Percentiles rank a stretch among this genome's conserved stretches.
Conservation (phyloP, 345 rosid genomes). For the Psidium guajava region DNA sequence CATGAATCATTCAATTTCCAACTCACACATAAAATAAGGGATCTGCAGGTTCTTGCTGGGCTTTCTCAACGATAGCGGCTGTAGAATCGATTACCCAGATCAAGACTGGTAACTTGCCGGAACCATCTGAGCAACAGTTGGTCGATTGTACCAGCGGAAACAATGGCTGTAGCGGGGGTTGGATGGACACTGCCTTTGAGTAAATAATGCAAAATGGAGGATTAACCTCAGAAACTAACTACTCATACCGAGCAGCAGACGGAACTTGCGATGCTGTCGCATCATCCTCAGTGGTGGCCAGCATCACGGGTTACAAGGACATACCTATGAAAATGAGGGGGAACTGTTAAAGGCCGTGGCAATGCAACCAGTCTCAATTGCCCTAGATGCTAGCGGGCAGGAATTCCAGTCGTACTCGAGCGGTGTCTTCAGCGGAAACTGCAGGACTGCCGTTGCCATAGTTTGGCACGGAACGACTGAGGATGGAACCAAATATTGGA, state of each 20-base stretch:
- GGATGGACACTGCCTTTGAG: conserved; percentile 18
- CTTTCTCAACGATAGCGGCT: conserved; percentile 42
- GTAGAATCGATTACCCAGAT: conserved; percentile 15
- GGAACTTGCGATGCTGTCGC: background rate
- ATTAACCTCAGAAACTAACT: conserved; percentile 12
- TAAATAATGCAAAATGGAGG: conserved; percentile 17
- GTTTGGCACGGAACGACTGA: conserved; percentile 32
- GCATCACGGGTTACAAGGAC: conserved; percentile 18
- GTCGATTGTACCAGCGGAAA: conserved; percentile 29
- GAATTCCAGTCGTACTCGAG: conserved; percentile 19
- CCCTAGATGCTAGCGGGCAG: conserved; percentile 9
- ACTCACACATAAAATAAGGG: background rate
- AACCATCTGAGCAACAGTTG: conserved; percentile 42
- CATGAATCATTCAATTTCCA: background rate
- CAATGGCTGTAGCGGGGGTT: conserved; percentile 20
- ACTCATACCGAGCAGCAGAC: conserved; percentile 7
- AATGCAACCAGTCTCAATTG: conserved; percentile 24
- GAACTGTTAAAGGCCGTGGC: conserved; percentile 37
- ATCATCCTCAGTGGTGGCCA: conserved; percentile 3
- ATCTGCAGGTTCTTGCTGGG: conserved; percentile 40
- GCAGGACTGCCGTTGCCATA: conserved; percentile 27
- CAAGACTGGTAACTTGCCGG: conserved; percentile 20
- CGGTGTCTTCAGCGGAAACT: conserved; percentile 26
- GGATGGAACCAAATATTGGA: conserved; percentile 40
- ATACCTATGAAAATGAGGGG: conserved; percentile 29